Evolutionary conservation across 345 rosid genomes (phyloP).

Genomic region (Balakata baccata): DNA sequence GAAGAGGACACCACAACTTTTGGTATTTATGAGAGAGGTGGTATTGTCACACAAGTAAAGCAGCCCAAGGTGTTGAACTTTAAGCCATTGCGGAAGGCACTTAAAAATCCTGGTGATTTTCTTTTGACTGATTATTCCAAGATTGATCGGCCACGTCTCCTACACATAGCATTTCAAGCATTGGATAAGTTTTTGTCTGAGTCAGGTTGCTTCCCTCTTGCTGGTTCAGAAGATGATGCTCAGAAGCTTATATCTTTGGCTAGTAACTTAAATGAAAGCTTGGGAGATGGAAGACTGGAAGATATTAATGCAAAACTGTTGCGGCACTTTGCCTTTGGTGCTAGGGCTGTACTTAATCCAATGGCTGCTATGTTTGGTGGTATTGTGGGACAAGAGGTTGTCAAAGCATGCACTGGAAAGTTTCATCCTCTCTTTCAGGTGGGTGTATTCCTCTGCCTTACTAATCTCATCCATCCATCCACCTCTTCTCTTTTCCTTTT

Average conservation of each 20-base stretch:
- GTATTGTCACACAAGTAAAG: conserved; percentile 94
- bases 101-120: conserved; percentile 90
- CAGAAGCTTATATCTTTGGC: conserved; percentile 68
- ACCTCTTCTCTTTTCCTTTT: too few relatives aligned
- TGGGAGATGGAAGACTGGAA: conserved; percentile 68
- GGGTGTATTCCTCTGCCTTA: not conserved
- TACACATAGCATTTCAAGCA: conserved; percentile 94
- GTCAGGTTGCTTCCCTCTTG: conserved; percentile 69
- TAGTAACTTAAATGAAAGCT: conserved; percentile 52
- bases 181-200: conserved; percentile 71
- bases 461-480: not conserved
- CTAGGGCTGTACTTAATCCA: conserved; percentile 93
- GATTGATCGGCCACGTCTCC: conserved; percentile 84
- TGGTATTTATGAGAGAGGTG: conserved; percentile 75
- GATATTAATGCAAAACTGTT: conserved; percentile 75
- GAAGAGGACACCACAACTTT: conserved; percentile 79
- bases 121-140: conserved; percentile 91
- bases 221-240: conserved; percentile 94
- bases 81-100: conserved; percentile 85
- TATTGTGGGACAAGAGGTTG: conserved; percentile 95
- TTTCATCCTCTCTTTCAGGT: conserved; percentile 98
- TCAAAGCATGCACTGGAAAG: conserved; percentile 97
- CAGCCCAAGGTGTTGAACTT: conserved; percentile 80
- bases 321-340: conserved; percentile 84
- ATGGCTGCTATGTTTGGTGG: conserved; percentile 99